These are phyloP conservation scores for Hypoxylon sp. DNA, from an alignment of 2,329 filamentous ascomycete species.

Conservation along the genomic window DNA sequence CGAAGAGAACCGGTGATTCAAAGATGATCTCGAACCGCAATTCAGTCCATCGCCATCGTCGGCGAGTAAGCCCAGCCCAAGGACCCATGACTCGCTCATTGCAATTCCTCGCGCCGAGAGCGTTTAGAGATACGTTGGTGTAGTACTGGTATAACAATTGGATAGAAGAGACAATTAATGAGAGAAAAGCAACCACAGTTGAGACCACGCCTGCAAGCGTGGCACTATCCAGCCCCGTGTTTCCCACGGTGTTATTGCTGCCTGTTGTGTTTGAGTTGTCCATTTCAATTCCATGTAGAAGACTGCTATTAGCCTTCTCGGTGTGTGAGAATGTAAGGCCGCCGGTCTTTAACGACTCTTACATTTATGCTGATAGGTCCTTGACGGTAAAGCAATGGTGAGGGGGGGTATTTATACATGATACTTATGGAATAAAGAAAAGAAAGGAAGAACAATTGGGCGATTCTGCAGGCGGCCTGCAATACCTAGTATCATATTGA, in stretches of 20 bases:
- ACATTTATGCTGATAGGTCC: background rate
- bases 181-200: slow-evolving; percentile 40
- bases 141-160: slow-evolving; percentile 47
- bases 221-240: slow-evolving; percentile 30
- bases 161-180: slow-evolving; percentile 45
- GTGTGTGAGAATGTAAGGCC: slow-evolving; percentile 3
- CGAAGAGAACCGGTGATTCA: slow-evolving; percentile 47
- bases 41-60: slow-evolving; percentile 40
- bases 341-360: background rate
- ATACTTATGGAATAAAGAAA: background rate
- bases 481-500: slow-evolving; percentile 1
- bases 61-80: slow-evolving; percentile 41
- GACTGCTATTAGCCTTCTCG: background rate
- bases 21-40: slow-evolving; percentile 49
- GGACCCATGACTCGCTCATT: slow-evolving; percentile 45
- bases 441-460: background rate
- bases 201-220: slow-evolving; percentile 31
- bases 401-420: background rate
- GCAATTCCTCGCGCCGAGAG: slow-evolving; percentile 40
- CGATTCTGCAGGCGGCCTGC: background rate
- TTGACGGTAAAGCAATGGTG: background rate
- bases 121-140: slow-evolving; percentile 31
- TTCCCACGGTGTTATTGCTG: slow-evolving; percentile 17
- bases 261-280: slow-evolving; percentile 11
- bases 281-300: slow-evolving; percentile 8